These are phyloP conservation scores for Boletellus ananiceps DNA, from an alignment of 768 basidiomycete species.

Conservation along the genomic window DNA sequence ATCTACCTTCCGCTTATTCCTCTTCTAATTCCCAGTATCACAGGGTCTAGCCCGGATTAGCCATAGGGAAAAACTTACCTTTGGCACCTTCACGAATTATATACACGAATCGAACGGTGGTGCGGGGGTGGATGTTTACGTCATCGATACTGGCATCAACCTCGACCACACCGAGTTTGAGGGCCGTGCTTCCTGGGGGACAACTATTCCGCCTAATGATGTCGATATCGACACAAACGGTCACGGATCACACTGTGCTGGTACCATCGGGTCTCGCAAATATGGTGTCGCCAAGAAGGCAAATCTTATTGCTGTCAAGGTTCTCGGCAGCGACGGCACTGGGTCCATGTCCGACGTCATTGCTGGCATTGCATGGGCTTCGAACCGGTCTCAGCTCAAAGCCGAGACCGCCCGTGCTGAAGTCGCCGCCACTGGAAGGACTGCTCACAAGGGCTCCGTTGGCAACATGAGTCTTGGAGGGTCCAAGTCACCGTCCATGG, in stretches of 20 bases:
- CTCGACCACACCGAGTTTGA: slow-evolving; percentile 79
- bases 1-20: neutral
- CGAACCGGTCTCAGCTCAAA: slow-evolving; percentile 46
- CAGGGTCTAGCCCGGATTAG: slow-evolving; percentile 95
- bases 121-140: slow-evolving; percentile 89
- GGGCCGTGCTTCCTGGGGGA: slow-evolving; percentile 89
- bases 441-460: slow-evolving; percentile 88
- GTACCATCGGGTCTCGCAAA: slow-evolving; percentile 89
- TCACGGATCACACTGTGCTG: slow-evolving; percentile 93
- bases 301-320: slow-evolving; percentile 86
- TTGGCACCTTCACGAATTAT: slow-evolving; percentile 84
- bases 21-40: slow-evolving; percentile 10
- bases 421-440: slow-evolving; percentile 66
- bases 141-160: slow-evolving; percentile 90
- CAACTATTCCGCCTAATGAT: slow-evolving; percentile 82
- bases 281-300: slow-evolving; percentile 97
- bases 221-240: slow-evolving; percentile 91
- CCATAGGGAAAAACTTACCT: slow-evolving; percentile 70
- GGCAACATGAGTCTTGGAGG: slow-evolving; percentile 98
- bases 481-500: slow-evolving; percentile 82
- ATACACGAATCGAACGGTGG: slow-evolving; percentile 68
- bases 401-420: slow-evolving; percentile 61
- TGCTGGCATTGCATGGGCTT: slow-evolving; percentile 81
- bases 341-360: slow-evolving; percentile 95
- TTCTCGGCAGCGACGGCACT: slow-evolving; percentile 89